phyloP scores from a whole-genome alignment of 495 filamentous ascomycete genomes.

The Podospora appendiculata region DNA sequence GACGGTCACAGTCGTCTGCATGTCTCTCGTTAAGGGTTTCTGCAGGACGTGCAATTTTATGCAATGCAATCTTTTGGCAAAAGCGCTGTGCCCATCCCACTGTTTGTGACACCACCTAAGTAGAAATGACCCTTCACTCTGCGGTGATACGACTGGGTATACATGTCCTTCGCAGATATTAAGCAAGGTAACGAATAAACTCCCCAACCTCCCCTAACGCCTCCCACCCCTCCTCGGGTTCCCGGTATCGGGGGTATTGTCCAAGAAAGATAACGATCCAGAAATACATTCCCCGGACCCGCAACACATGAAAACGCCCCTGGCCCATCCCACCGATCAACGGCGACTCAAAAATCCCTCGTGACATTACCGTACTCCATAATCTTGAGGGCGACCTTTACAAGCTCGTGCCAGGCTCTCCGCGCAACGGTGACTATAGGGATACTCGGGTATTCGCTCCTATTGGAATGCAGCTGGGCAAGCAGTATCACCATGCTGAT shows the following conservation, averaged over 20 bases:
- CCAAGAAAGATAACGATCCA: background rate
- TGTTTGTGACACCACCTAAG: background rate
- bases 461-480: constrained; percentile 58
- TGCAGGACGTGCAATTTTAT: constrained; percentile 12
- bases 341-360: constrained; percentile 7
- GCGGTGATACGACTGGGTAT: background rate
- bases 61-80: constrained; percentile 17
- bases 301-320: background rate
- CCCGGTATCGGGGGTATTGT: background rate
- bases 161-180: too few relatives aligned
- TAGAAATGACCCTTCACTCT: background rate
- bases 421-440: constrained; percentile 51
- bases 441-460: constrained; percentile 55
- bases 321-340: background rate
- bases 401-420: constrained; percentile 31
- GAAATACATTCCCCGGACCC: background rate
- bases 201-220: background rate
- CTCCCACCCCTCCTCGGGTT: background rate
- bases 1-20: constrained; percentile 11
- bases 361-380: constrained; percentile 24
- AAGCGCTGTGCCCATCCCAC: background rate
- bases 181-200: too few relatives aligned
- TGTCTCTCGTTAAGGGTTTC: constrained; percentile 15
- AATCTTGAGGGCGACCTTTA: constrained; percentile 12
- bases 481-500: constrained; percentile 66